Evolutionary conservation across 2,329 filamentous ascomycete genomes (phyloP).

Genomic region (Neopestalotiopsis sp.): DNA sequence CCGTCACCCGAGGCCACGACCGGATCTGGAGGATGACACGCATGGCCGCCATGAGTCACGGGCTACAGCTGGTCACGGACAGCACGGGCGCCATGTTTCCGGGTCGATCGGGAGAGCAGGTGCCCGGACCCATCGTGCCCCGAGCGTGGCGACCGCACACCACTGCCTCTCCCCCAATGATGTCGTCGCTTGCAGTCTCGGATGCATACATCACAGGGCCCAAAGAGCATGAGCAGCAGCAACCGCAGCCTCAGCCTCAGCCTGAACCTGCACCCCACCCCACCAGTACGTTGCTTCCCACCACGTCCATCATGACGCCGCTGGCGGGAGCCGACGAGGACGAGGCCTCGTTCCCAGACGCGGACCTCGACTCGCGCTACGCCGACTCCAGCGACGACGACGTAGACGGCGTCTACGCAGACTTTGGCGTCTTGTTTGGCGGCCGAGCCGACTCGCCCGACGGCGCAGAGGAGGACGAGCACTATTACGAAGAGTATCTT

Average conservation of each 20-base stretch:
- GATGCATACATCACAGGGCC: neutral
- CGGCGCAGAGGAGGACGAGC: slow-evolving; percentile 39
- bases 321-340: slow-evolving; percentile 47
- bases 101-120: slow-evolving; percentile 23
- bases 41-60: slow-evolving; percentile 41
- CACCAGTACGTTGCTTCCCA: neutral
- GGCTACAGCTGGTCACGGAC: slow-evolving; percentile 37
- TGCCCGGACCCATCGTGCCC: slow-evolving; percentile 24
- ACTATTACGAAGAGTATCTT: slow-evolving; percentile 60
- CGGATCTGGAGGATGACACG: slow-evolving; percentile 39
- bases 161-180: slow-evolving; percentile 22
- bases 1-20: slow-evolving; percentile 36
- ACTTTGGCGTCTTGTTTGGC: slow-evolving; percentile 59
- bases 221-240: neutral
- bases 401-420: slow-evolving; percentile 58
- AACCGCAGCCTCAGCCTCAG: too few relatives aligned
- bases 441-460: slow-evolving; percentile 24
- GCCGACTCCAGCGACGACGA: slow-evolving; percentile 47
- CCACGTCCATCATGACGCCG: slow-evolving; percentile 25
- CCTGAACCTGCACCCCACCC: neutral
- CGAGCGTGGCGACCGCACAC: slow-evolving; percentile 35
- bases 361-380: slow-evolving; percentile 52
- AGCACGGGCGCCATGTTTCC: slow-evolving; percentile 38
- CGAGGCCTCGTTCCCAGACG: slow-evolving; percentile 52
- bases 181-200: neutral